Evolutionary conservation across 805 yeast genomes (phyloP).

Genomic region (Lipomyces sp.): DNA sequence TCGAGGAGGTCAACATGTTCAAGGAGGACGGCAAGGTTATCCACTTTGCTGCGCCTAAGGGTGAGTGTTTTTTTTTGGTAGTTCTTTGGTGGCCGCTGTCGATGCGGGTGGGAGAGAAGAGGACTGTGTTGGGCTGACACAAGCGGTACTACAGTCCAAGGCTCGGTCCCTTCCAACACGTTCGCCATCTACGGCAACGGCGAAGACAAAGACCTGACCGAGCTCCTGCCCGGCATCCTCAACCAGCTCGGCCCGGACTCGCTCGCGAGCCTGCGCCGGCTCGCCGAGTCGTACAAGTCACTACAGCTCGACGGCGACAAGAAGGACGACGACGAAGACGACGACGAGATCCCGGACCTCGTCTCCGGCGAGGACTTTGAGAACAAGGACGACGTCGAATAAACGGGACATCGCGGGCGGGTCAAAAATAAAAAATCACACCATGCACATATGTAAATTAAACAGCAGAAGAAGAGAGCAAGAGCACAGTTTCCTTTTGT

Average conservation of each 20-base stretch:
- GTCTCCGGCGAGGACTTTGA: constrained; percentile 41
- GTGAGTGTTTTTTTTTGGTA: constrained; percentile 13
- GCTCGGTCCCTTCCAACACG: constrained; percentile 85
- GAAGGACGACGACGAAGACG: constrained; percentile 45
- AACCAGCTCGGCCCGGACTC: constrained; percentile 97
- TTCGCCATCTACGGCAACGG: constrained; percentile 94
- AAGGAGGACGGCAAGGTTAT: constrained; percentile 92
- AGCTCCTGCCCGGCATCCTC: constrained; percentile 88
- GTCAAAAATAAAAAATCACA: not conserved
- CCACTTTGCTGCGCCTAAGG: constrained; percentile 91
- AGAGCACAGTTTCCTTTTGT: too few relatives aligned
- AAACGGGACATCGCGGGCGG: too few relatives aligned
- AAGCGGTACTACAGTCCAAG: constrained; percentile 58
- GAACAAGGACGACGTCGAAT: constrained; percentile 26
- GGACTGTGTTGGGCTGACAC: too few relatives aligned
- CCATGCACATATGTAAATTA: too few relatives aligned
- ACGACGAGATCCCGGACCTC: constrained; percentile 61
- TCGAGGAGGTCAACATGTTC: constrained; percentile 97
- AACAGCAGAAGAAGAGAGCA: too few relatives aligned
- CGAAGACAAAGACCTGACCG: constrained; percentile 87
- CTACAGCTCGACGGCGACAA: constrained; percentile 40
- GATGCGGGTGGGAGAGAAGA: too few relatives aligned
- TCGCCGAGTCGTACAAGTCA: constrained; percentile 81
- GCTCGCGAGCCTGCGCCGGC: constrained; percentile 78
- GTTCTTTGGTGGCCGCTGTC: too few relatives aligned